Evolutionary conservation across 129 eudicot species (phyloP).

Genomic region (Kitagawia praeruptora): DNA sequence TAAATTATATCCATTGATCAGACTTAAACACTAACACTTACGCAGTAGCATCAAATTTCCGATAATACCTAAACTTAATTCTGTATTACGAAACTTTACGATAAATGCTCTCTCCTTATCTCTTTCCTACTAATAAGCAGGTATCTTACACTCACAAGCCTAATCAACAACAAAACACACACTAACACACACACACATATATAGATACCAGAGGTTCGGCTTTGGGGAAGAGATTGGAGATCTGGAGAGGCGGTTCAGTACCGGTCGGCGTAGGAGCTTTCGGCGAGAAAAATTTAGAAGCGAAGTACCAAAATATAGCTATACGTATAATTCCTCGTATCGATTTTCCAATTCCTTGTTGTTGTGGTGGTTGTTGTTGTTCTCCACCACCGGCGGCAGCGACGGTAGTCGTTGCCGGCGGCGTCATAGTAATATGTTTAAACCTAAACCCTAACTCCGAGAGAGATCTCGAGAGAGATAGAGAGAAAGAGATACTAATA

Average conservation of each 20-base stretch:
- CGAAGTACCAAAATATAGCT: conserved; percentile 84
- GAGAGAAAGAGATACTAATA: neutral
- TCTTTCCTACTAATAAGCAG: neutral
- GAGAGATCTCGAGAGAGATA: neutral
- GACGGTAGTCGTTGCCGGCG: conserved; percentile 50
- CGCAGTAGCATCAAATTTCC: no score
- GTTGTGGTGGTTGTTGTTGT: conserved; percentile 38
- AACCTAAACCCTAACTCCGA: neutral
- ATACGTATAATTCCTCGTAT: conserved; percentile 71
- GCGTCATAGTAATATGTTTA: conserved; percentile 41
- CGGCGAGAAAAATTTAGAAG: conserved; percentile 77
- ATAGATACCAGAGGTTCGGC: conserved; percentile 54
- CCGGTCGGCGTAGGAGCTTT: conserved; percentile 27
- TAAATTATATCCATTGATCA: no score
- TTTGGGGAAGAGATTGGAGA: conserved; percentile 80
- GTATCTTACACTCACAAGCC: neutral
- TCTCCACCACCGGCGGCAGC: conserved; percentile 45
- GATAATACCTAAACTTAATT: no score
- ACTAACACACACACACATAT: no score
- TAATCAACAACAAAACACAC: neutral
- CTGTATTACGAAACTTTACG: no score
- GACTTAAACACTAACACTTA: no score
- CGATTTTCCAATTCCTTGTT: conserved; percentile 46
- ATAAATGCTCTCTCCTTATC: no score
- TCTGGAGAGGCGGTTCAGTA: conserved; percentile 51